Evolutionary conservation across 768 basidiomycete genomes (phyloP).

Genomic region (Scleroderma bovista): DNA sequence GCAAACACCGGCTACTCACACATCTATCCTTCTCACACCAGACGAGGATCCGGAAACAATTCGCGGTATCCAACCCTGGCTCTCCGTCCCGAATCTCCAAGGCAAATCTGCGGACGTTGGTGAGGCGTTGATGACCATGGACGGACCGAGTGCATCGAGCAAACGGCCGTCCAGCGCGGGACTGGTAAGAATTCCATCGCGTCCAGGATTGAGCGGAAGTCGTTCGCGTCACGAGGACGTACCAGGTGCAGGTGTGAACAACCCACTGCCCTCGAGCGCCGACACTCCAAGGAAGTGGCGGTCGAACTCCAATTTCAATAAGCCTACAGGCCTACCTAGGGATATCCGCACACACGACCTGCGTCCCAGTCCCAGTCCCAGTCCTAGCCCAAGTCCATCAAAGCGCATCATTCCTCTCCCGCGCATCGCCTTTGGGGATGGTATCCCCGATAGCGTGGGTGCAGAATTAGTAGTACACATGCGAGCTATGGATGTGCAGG

Average conservation of each 20-base stretch:
- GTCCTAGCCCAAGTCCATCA: constrained; percentile 18
- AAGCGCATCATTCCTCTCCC: constrained; percentile 16
- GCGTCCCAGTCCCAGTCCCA: not conserved
- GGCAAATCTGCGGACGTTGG: constrained; percentile 13
- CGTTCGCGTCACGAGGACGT: too few relatives aligned
- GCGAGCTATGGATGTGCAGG: not conserved
- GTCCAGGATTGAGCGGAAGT: too few relatives aligned
- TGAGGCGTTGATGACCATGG: constrained; percentile 37
- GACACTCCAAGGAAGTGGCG: constrained; percentile 4
- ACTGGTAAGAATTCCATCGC: too few relatives aligned
- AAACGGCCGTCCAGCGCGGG: too few relatives aligned
- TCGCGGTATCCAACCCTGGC: constrained; percentile 22
- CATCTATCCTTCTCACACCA: constrained; percentile 16
- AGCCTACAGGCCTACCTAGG: constrained; percentile 10
- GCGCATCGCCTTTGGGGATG: constrained; percentile 13
- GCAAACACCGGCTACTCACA: constrained; percentile 9
- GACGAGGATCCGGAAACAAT: constrained; percentile 8
- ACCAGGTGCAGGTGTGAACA: too few relatives aligned
- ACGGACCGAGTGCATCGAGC: constrained; percentile 8
- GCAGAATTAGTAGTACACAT: not conserved
- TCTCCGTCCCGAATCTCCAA: constrained; percentile 23
- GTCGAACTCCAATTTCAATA: constrained; percentile 19
- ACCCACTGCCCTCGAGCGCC: not conserved
- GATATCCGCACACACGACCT: constrained; percentile 6
- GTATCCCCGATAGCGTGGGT: not conserved